Evolutionary conservation across 2,329 filamentous ascomycete genomes (phyloP).

Genomic region (Diplodia corticola): DNA sequence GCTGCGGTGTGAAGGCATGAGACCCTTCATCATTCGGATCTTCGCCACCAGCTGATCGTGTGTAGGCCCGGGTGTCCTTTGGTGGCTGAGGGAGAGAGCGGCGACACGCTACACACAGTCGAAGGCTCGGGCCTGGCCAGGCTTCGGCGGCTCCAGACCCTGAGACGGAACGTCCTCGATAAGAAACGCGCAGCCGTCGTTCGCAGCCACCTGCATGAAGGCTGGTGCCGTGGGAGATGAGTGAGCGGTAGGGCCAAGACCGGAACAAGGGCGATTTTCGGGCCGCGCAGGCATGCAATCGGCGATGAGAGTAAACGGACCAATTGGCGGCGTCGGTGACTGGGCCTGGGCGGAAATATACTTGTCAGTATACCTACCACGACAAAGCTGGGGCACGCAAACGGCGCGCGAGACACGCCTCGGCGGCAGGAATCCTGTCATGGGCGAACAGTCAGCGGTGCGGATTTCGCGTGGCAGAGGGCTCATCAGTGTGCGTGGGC

Average conservation of each 20-base stretch:
- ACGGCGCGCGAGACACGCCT: neutral
- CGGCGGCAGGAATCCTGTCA: neutral
- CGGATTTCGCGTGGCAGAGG: neutral
- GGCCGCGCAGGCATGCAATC: neutral
- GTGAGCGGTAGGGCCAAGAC: neutral
- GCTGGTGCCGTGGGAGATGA: neutral
- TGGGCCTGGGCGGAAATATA: neutral
- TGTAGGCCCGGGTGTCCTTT: neutral
- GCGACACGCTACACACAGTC: neutral
- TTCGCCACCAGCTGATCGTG: slow-evolving; percentile 7
- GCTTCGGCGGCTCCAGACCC: neutral
- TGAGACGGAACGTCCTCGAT: neutral
- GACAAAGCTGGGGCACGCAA: neutral
- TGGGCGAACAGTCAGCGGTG: neutral
- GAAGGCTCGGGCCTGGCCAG: neutral
- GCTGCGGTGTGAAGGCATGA: slow-evolving; percentile 12
- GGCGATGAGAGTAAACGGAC: slow-evolving; percentile 4
- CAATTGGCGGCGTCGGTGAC: neutral
- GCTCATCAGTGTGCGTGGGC: neutral
- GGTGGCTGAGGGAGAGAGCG: neutral
- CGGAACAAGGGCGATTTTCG: slow-evolving; percentile 7
- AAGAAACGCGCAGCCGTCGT: neutral
- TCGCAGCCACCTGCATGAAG: neutral
- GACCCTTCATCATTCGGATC: slow-evolving; percentile 3
- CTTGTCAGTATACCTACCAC: neutral